Evolutionary conservation across 192 early-diverging fungal species (phyloP).

Genomic region (Podila verticillata): DNA sequence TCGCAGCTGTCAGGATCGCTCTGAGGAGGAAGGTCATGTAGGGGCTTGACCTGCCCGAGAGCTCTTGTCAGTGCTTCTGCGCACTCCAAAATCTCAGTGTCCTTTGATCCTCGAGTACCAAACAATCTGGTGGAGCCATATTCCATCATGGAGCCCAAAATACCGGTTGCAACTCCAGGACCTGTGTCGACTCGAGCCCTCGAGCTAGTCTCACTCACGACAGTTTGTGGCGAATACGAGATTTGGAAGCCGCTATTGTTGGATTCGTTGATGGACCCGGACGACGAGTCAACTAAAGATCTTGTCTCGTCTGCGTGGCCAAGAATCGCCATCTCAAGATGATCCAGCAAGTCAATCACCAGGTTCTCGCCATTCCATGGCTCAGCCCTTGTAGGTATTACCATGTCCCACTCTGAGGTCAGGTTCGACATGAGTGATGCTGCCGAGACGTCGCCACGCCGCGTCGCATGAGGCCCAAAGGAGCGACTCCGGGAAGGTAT

Average conservation of each 20-base stretch:
- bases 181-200: background rate
- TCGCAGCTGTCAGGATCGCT: background rate
- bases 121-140: constrained; percentile 29
- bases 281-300: background rate
- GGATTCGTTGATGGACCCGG: background rate
- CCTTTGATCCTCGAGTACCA: constrained; percentile 27
- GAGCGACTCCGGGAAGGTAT: constrained; percentile 1
- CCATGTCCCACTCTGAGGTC: constrained; percentile 38
- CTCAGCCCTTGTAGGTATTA: constrained; percentile 15
- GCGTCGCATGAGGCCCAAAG: constrained; percentile 7
- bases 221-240: background rate
- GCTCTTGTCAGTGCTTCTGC: constrained; percentile 42
- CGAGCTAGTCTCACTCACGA: background rate
- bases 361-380: constrained; percentile 30
- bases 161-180: constrained; percentile 7
- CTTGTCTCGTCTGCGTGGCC: constrained; percentile 21
- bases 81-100: constrained; percentile 30
- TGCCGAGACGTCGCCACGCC: constrained; percentile 9
- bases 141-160: constrained; percentile 34
- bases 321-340: constrained; percentile 29
- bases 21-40: background rate
- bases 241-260: background rate
- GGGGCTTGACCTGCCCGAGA: constrained; percentile 24
- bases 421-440: constrained; percentile 25
- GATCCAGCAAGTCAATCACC: constrained; percentile 20